phyloP scores from a whole-genome alignment of 1,284 basidiomycete species.

The Leccinum subrobustum region DNA sequence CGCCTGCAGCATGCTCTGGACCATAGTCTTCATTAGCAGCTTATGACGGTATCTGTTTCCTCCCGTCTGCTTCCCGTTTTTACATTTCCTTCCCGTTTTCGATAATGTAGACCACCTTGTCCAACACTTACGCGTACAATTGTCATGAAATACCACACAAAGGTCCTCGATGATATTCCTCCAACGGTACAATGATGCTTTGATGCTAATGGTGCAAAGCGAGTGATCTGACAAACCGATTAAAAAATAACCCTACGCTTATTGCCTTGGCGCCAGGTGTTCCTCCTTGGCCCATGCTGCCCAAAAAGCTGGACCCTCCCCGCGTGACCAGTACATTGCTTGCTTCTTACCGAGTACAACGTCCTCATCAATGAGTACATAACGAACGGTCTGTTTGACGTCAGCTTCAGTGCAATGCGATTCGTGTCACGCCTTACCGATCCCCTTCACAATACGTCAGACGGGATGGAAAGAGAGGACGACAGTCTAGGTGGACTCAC shows the following conservation, averaged over 20 bases:
- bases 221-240: neutral
- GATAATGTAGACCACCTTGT: constrained; percentile 34
- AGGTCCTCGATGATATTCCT: neutral
- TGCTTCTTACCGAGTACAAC: constrained; percentile 49
- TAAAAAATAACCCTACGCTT: constrained; percentile 10
- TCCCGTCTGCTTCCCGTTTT: constrained; percentile 8
- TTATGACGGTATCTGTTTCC: constrained; percentile 5
- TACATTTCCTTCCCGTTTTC: constrained; percentile 7
- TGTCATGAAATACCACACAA: constrained; percentile 31
- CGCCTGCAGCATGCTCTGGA: constrained; percentile 5
- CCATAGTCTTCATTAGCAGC: constrained; percentile 10
- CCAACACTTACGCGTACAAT: constrained; percentile 28
- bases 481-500: constrained; percentile 52
- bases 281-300: constrained; percentile 57
- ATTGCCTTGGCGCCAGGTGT: constrained; percentile 9
- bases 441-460: constrained; percentile 35
- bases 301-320: constrained; percentile 53
- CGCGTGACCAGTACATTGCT: constrained; percentile 61
- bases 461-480: neutral
- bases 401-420: constrained; percentile 7
- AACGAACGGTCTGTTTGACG: constrained; percentile 49
- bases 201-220: neutral
- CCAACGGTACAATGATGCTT: neutral
- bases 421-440: constrained; percentile 37
- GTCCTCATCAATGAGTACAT: constrained; percentile 59